Evolutionary conservation across 1,284 basidiomycete species (phyloP).

Genomic region (Exobasidium rhododendri): DNA sequence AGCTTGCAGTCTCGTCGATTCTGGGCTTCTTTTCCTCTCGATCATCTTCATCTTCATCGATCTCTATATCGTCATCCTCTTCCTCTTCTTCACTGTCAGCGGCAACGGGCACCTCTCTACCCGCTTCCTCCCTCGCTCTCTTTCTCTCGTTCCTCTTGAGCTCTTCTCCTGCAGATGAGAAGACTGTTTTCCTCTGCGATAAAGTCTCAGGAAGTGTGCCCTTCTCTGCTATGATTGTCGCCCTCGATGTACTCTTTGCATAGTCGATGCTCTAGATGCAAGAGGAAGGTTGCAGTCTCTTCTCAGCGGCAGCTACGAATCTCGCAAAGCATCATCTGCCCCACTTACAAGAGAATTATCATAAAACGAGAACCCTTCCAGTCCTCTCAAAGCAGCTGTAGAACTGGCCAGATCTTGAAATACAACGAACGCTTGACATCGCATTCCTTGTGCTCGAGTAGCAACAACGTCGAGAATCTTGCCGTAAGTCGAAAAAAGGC

Average conservation of each 20-base stretch:
- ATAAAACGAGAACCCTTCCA: slow-evolving; percentile 88
- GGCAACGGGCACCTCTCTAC: not conserved
- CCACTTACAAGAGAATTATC: slow-evolving; percentile 77
- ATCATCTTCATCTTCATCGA: not conserved
- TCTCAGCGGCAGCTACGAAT: slow-evolving; percentile 61
- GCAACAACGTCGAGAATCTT: slow-evolving; percentile 90
- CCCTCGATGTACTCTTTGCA: slow-evolving; percentile 53
- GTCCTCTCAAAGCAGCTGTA: slow-evolving; percentile 82
- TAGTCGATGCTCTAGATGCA: slow-evolving; percentile 30
- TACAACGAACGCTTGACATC: slow-evolving; percentile 93
- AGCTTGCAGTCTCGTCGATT: not conserved
- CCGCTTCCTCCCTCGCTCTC: slow-evolving; percentile 62
- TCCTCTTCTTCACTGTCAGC: not conserved
- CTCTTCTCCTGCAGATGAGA: slow-evolving; percentile 58
- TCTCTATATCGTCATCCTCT: not conserved
- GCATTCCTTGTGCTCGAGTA: slow-evolving; percentile 79
- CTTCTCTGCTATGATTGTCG: slow-evolving; percentile 43
- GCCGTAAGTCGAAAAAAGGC: slow-evolving; percentile 89
- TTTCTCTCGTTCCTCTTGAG: slow-evolving; percentile 66
- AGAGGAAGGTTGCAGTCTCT: not conserved
- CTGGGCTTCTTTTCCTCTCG: not conserved
- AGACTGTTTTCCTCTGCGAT: slow-evolving; percentile 46
- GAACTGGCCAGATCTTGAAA: slow-evolving; percentile 83
- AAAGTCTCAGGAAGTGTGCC: slow-evolving; percentile 46
- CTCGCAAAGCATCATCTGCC: slow-evolving; percentile 63